These are phyloP conservation scores for Polyporus arcularius DNA, from an alignment of 768 basidiomycete genomes.

Conservation along the genomic window DNA sequence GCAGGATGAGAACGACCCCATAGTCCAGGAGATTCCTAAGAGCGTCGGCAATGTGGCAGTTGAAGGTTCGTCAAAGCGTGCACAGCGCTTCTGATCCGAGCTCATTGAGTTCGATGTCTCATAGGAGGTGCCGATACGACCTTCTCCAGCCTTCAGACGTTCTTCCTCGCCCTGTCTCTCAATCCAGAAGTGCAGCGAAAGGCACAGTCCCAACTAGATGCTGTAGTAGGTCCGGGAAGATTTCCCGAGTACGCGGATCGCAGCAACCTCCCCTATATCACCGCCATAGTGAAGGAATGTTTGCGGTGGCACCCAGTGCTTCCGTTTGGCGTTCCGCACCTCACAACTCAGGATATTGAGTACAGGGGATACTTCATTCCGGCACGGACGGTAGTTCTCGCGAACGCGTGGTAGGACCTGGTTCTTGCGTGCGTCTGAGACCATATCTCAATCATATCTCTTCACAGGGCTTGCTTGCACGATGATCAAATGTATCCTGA, in stretches of 20 bases:
- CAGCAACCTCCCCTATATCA: constrained; percentile 8
- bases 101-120: not conserved
- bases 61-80: not conserved
- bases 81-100: not conserved
- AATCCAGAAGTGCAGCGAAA: constrained; percentile 6
- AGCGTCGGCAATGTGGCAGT: not conserved
- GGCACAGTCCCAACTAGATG: constrained; percentile 11
- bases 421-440: not conserved
- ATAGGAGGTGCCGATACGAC: constrained; percentile 10
- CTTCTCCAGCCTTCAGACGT: not conserved
- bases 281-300: constrained; percentile 10
- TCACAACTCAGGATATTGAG: constrained; percentile 26
- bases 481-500: constrained; percentile 18
- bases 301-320: constrained; percentile 14
- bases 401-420: constrained; percentile 26
- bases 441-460: not conserved
- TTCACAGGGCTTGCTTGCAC: constrained; percentile 11
- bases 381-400: constrained; percentile 21
- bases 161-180: constrained; percentile 11
- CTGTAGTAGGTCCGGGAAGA: constrained; percentile 7
- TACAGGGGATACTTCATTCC: constrained; percentile 26
- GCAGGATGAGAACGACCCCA: not conserved
- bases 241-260: constrained; percentile 11
- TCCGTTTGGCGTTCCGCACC: constrained; percentile 25
- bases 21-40: not conserved